Evolutionary conservation across 2,329 filamentous ascomycete genomes (phyloP).

Genomic region (Aspergillus persii): DNA sequence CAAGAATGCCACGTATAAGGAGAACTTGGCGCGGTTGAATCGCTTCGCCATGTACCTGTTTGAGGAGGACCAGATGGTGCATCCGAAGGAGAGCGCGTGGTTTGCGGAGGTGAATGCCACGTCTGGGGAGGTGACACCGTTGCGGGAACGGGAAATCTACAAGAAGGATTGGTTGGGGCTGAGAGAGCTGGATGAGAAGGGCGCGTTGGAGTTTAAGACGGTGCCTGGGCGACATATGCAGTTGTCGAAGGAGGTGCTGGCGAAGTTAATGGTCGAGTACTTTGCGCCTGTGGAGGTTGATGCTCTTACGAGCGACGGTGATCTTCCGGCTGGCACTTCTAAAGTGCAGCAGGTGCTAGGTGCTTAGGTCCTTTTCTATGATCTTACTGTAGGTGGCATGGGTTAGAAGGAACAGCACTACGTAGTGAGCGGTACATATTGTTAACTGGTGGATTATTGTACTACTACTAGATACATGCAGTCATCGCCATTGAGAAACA

Average conservation of each 20-base stretch:
- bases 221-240: conserved; percentile 81
- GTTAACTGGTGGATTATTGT: neutral
- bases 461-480: neutral
- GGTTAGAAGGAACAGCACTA: neutral
- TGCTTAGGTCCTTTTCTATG: neutral
- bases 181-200: conserved; percentile 72
- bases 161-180: conserved; percentile 92
- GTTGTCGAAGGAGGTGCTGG: conserved; percentile 65
- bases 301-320: neutral
- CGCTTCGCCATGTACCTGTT: conserved; percentile 90
- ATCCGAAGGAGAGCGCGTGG: conserved; percentile 89
- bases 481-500: neutral
- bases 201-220: conserved; percentile 71
- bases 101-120: conserved; percentile 82
- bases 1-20: conserved; percentile 73
- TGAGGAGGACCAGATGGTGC: conserved; percentile 76
- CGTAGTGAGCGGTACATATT: neutral
- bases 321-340: neutral
- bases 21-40: conserved; percentile 66
- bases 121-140: conserved; percentile 57
- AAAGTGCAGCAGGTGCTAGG: conserved; percentile 17
- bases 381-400: neutral
- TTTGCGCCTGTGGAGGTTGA: conserved; percentile 36
- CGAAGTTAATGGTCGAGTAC: conserved; percentile 59
- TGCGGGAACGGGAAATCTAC: conserved; percentile 72